Evolutionary conservation across 1,284 basidiomycete species (phyloP).

Genomic region (Phlebopus sp.): DNA sequence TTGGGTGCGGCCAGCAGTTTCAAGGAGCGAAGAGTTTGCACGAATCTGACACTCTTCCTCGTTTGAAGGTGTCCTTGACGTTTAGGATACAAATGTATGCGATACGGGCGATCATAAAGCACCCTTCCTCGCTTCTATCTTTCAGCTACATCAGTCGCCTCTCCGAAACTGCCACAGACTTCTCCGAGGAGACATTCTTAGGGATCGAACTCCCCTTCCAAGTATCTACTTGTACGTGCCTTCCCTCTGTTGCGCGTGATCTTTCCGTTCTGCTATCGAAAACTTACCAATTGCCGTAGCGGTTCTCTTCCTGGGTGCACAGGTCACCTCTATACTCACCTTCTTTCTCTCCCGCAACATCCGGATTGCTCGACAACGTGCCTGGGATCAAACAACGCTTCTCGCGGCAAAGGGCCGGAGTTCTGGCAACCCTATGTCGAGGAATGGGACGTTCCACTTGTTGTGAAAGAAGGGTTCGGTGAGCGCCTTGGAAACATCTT

Average conservation of each 20-base stretch:
- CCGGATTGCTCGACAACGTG: conserved; percentile 70
- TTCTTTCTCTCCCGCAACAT: conserved; percentile 83
- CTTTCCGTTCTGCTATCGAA: not conserved
- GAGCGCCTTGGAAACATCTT: conserved; percentile 41
- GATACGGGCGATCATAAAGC: conserved; percentile 59
- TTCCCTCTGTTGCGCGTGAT: too few species aligned
- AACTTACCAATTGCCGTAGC: conserved; percentile 57
- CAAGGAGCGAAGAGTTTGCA: not conserved
- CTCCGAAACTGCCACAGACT: conserved; percentile 47
- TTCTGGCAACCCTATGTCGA: conserved; percentile 89
- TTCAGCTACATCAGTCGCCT: conserved; percentile 13
- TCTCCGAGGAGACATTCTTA: conserved; percentile 61
- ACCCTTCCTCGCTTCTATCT: conserved; percentile 41
- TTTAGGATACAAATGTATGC: conserved; percentile 64
- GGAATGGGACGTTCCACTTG: conserved; percentile 77
- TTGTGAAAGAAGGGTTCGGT: conserved; percentile 31
- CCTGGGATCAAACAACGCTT: conserved; percentile 75
- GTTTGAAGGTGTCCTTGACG: conserved; percentile 52
- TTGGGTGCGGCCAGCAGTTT: conserved; percentile 56
- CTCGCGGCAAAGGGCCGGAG: conserved; percentile 73
- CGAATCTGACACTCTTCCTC: not conserved
- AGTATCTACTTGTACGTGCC: conserved; percentile 62
- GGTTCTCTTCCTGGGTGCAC: conserved; percentile 66
- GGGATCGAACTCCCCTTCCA: conserved; percentile 66
- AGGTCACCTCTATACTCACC: conserved; percentile 68